Percentiles rank a stretch among this genome's conserved stretches.
Conservation (phyloP, 2,329 filamentous ascomycete genomes). For the Lecanicillium sp. region DNA sequence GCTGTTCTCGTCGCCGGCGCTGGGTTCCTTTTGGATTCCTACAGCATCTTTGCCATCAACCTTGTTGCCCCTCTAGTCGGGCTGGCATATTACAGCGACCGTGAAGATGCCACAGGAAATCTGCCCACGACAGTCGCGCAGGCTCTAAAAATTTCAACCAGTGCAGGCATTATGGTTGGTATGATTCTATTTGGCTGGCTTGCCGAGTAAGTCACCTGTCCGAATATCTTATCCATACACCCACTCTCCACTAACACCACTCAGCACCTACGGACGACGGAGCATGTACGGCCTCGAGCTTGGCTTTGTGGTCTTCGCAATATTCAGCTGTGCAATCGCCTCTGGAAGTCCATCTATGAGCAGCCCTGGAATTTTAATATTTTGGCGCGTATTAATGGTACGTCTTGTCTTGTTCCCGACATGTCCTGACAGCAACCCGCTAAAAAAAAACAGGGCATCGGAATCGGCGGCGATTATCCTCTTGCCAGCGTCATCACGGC, state of each 20-base stretch:
- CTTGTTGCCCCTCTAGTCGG: constrained; percentile 66
- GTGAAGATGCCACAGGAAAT: constrained; percentile 42
- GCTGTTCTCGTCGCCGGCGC: constrained; percentile 71
- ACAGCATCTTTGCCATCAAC: constrained; percentile 77
- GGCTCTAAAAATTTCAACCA: constrained; percentile 75
- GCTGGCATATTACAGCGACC: constrained; percentile 64
- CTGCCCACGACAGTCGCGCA: constrained; percentile 63
- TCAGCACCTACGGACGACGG: constrained; percentile 60
- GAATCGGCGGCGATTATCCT: constrained; percentile 79
- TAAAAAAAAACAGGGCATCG: constrained; percentile 48
- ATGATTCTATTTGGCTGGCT: constrained; percentile 73
- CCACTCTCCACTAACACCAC: not conserved
- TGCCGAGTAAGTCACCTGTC: constrained; percentile 56
- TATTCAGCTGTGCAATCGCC: constrained; percentile 59
- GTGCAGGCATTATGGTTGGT: constrained; percentile 70
- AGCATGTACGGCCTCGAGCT: constrained; percentile 79
- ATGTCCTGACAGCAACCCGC: not conserved
- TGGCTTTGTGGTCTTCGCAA: constrained; percentile 65
- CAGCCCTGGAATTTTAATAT: constrained; percentile 57
- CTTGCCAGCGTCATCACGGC: constrained; percentile 75
- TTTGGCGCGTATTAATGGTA: constrained; percentile 71
- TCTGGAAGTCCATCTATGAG: constrained; percentile 55
- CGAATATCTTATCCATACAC: not conserved
- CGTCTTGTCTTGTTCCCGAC: constrained; percentile 14
- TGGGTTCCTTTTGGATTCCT: constrained; percentile 79